Evolutionary conservation across 1,284 basidiomycete genomes (phyloP), one percentile per base, ranked within the genome.

Genomic region (Rhodotorula sp.): DNA sequence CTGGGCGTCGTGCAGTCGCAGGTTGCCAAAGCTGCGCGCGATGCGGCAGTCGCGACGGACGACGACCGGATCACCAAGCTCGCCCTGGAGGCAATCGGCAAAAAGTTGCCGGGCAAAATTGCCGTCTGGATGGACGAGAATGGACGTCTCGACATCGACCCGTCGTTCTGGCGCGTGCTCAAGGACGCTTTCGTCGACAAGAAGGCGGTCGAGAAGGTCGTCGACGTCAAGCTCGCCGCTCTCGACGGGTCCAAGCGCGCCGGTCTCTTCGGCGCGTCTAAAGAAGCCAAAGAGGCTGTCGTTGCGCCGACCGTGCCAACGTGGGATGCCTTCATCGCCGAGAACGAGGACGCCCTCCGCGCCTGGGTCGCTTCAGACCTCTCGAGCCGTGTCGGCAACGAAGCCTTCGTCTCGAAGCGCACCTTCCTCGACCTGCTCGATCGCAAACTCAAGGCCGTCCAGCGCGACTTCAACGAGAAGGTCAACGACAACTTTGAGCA

Each of bases 1-100:
- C 50, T 78, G 47, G 71, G 55, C 67, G 79, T 82, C 0, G 79
- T 91, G 48, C 88, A 90, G 76, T 85, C 88, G 56, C 85, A 87
- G 7, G 75, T 93, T 26, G 86, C 84, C 1, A 79, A 80, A 50
- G 84, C 91, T 12, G 90, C 92, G 79, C 85, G 85, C n/a, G 86
- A 85, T 12, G 85, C 82, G 18, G 69, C 71, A n/a, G 66, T 69
- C 10, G 80, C 79, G 0, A 60, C 80, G 31, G 77, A 81, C 52
- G 79, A 79, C 31, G 80, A 80, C 5, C 67, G 72, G 8, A 66
- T 72, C 31, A 64, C 70, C n/a, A 64, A 69, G 65, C 69, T 83
- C 43, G 78, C 73, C 55, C 56, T 78, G 26, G 73, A 77, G 6
- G 80, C 80, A 1, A 77, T 84, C 55, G 81, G 82, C 56, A 67